Conservation (phyloP, 1,284 basidiomycete species). For the Peniophora sp. region DNA sequence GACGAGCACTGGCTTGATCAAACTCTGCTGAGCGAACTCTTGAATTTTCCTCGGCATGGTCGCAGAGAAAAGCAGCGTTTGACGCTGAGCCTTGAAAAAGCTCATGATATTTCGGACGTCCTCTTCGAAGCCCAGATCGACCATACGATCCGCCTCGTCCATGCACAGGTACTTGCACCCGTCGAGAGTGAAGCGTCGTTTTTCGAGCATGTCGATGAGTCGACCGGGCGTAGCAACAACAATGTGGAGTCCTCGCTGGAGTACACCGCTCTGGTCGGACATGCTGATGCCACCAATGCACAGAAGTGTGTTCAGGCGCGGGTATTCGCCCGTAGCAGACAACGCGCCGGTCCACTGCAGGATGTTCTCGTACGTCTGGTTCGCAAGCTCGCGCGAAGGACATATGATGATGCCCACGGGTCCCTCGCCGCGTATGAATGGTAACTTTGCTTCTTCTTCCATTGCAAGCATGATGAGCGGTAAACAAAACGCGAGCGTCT, state of each 20-base stretch:
- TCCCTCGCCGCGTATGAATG: conserved; percentile 89
- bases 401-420: conserved; percentile 94
- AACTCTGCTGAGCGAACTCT: conserved; percentile 94
- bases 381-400: conserved; percentile 89
- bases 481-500: conserved; percentile 81
- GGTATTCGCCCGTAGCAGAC: conserved; percentile 74
- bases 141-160: conserved; percentile 99
- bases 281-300: conserved; percentile 98
- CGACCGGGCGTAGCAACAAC: conserved; percentile 95
- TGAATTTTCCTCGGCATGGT: conserved; percentile 99
- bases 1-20: conserved; percentile 89
- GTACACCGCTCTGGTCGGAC: conserved; percentile 88
- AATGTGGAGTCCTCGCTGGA: conserved; percentile 89
- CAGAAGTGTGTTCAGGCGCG: conserved; percentile 79
- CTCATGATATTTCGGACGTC: conserved; percentile 98
- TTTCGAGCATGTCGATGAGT: conserved; percentile 96
- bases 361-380: conserved; percentile 95
- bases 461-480: conserved; percentile 93
- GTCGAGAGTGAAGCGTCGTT: conserved; percentile 85
- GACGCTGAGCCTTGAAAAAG: conserved; percentile 96
- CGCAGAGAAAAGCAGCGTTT: conserved; percentile 95
- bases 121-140: conserved; percentile 98
- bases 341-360: conserved; percentile 80
- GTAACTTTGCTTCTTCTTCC: conserved; percentile 87
- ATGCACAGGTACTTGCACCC: conserved; percentile 94